Conservation (phyloP, 208 protist species). For the Acanthamoeba triangularis region DNA sequence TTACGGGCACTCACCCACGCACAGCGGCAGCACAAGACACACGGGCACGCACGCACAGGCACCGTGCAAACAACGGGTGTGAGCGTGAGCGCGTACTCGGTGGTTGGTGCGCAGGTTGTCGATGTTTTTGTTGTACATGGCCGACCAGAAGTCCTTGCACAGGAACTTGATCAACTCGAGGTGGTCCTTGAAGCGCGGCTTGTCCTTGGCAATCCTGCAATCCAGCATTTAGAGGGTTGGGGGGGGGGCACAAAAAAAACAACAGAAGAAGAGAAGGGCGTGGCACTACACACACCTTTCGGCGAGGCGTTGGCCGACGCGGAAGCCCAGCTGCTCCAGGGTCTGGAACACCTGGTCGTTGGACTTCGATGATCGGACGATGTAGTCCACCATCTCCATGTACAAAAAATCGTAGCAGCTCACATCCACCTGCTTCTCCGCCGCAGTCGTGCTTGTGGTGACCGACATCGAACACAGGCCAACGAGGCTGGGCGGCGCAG, state of each 20-base stretch:
- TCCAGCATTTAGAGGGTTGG: neutral
- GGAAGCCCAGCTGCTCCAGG: conserved; percentile 65
- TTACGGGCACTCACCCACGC: too few relatives aligned
- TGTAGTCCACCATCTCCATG: conserved; percentile 67
- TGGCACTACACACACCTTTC: neutral
- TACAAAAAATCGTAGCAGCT: conserved; percentile 64
- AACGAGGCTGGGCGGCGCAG: too few relatives aligned
- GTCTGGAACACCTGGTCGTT: conserved; percentile 19
- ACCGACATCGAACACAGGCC: too few relatives aligned
- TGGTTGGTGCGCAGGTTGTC: conserved; percentile 73
- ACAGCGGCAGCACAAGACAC: too few relatives aligned
- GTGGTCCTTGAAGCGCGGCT: neutral
- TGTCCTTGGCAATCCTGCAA: conserved; percentile 40
- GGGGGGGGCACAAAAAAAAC: neutral
- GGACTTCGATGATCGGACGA: neutral
- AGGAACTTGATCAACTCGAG: conserved; percentile 67
- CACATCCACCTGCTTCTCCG: conserved; percentile 11
- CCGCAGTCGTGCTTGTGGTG: neutral
- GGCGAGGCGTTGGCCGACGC: conserved; percentile 45
- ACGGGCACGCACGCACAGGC: too few relatives aligned
- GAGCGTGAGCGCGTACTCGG: neutral
- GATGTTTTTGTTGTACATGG: conserved; percentile 44
- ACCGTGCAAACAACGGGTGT: neutral
- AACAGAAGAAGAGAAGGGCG: neutral
- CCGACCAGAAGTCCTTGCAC: conserved; percentile 63